phyloP scores from a whole-genome alignment of 495 filamentous ascomycete species.

The Hypoxylon subgilvum region DNA sequence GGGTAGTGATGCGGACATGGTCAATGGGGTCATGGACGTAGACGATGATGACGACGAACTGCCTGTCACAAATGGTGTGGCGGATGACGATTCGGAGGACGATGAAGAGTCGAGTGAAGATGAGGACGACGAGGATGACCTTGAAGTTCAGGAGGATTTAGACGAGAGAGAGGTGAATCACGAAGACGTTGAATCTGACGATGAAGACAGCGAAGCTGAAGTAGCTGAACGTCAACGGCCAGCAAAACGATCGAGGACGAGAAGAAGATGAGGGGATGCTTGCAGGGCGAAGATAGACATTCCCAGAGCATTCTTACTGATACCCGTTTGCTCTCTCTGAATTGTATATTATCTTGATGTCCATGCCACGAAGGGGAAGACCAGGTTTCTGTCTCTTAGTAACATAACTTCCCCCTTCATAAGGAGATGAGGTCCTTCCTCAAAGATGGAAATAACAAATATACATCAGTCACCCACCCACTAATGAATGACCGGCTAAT shows the following conservation, averaged over 20 bases:
- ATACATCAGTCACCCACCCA: too few species aligned
- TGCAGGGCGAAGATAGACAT: constrained; percentile 18
- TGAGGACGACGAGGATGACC: constrained; percentile 47
- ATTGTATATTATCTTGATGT: too few species aligned
- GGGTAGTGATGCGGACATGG: constrained; percentile 57
- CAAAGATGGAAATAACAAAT: too few species aligned
- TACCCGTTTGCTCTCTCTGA: too few species aligned
- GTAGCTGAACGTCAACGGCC: constrained; percentile 40
- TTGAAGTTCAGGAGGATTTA: constrained; percentile 46
- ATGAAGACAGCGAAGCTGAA: constrained; percentile 52
- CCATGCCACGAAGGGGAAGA: too few species aligned
- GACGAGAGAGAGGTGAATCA: constrained; percentile 56
- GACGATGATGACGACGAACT: constrained; percentile 41
- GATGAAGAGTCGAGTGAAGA: constrained; percentile 49
- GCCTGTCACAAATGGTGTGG: constrained; percentile 45
- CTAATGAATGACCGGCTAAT: too few species aligned
- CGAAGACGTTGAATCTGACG: constrained; percentile 51
- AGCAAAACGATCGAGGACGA: constrained; percentile 43
- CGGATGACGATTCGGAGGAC: constrained; percentile 49
- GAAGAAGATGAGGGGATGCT: constrained; percentile 32
- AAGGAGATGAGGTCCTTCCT: too few species aligned
- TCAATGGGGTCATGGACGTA: constrained; percentile 47
- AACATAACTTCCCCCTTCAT: too few species aligned
- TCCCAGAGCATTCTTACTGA: constrained; percentile 22
- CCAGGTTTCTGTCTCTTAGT: too few species aligned